A percentile compares a stretch with the other conserved stretches of the same genome.
Conservation (phyloP, 345 rosid genomes). For the Populus nigra region DNA sequence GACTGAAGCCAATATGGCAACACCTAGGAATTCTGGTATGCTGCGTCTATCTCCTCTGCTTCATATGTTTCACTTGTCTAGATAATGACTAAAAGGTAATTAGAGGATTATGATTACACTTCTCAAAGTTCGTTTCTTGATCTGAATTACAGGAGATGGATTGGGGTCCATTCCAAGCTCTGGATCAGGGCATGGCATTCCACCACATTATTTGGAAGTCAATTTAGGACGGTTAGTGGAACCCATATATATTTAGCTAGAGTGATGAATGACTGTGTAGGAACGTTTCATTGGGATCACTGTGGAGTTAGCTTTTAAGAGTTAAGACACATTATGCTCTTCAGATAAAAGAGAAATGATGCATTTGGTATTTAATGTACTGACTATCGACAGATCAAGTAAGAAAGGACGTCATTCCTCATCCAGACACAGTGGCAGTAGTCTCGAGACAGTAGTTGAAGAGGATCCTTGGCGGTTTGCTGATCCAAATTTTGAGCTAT, state of each 20-base stretch:
- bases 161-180: conserved; percentile 65
- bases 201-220: conserved; percentile 26
- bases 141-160: conserved; percentile 47
- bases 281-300: background rate
- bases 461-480: conserved; percentile 42
- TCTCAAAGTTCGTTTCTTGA: background rate
- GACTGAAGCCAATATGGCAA: conserved; percentile 35
- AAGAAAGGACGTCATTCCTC: conserved; percentile 51
- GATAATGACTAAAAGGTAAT: background rate
- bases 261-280: background rate
- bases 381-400: conserved; percentile 43
- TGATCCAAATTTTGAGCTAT: conserved; percentile 47
- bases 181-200: conserved; percentile 54
- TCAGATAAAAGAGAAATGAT: background rate
- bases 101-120: background rate
- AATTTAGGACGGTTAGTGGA: conserved; percentile 40
- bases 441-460: conserved; percentile 75
- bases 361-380: conserved; percentile 1
- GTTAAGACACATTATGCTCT: background rate
- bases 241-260: background rate
- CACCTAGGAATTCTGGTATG: conserved; percentile 66
- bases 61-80: background rate
- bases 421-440: conserved; percentile 52
- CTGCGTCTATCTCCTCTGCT: background rate
- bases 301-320: background rate